Evolutionary conservation across 2,329 filamentous ascomycete species (phyloP).

Genomic region (Aspergillus puulaauensis): DNA sequence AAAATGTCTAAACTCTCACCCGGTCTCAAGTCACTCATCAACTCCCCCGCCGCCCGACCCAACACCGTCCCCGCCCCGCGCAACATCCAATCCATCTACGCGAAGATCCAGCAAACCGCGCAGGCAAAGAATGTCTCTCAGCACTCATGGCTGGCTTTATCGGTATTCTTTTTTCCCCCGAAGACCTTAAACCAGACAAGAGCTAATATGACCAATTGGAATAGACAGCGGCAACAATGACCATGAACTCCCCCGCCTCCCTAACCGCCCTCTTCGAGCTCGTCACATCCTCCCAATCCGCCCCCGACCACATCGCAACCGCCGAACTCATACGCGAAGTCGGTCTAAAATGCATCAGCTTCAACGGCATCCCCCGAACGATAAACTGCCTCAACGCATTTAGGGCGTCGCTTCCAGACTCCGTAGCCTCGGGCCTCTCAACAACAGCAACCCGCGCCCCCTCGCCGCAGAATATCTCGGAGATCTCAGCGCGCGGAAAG

Average conservation of each 20-base stretch:
- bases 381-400: slow-evolving; percentile 81
- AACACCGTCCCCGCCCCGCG: slow-evolving; percentile 64
- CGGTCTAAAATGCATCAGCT: slow-evolving; percentile 48
- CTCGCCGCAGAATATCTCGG: slow-evolving; percentile 54
- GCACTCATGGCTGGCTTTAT: slow-evolving; percentile 66
- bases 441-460: slow-evolving; percentile 57
- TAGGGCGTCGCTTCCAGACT: slow-evolving; percentile 59
- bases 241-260: slow-evolving; percentile 80
- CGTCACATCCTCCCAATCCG: slow-evolving; percentile 30
- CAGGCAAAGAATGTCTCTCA: slow-evolving; percentile 60
- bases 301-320: slow-evolving; percentile 27
- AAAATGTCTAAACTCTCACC: slow-evolving; percentile 72
- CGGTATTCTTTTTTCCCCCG: slow-evolving; percentile 44
- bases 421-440: slow-evolving; percentile 55
- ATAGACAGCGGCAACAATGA: slow-evolving; percentile 78
- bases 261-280: slow-evolving; percentile 62
- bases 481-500: slow-evolving; percentile 59
- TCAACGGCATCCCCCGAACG: slow-evolving; percentile 67
- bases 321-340: slow-evolving; percentile 47
- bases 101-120: slow-evolving; percentile 64
- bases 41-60: slow-evolving; percentile 65
- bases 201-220: neutral
- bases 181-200: neutral
- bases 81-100: slow-evolving; percentile 64
- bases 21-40: slow-evolving; percentile 71